Evolutionary conservation across 345 rosid species (phyloP), one percentile per base, ranked within the genome.

Genomic region (Euphorbia tirucalli): DNA sequence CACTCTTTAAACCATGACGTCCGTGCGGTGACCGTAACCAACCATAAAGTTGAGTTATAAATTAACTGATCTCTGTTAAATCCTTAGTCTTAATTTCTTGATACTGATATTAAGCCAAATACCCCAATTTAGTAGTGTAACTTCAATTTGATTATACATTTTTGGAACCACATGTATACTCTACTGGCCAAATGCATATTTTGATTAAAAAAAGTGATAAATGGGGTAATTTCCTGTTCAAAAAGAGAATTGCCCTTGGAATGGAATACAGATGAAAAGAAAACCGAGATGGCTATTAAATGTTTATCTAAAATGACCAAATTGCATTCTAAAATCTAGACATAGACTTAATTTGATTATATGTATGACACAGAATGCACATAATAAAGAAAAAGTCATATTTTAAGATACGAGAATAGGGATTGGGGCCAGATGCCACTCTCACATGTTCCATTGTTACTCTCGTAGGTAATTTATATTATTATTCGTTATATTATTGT

Each of bases 361-460:
- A 46, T 22, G 46, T 8, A 63, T 25, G 69, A 37, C 27, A 68
- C 39, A 35, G n/a, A n/a, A 3, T 35, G 39, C 4, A 35, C 39
- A 35, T 35, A 35, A 3, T 35, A 35, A 35, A 35, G 7, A 7
- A 7, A 35, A 35, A 35, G 39, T 35, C 39, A 35, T 35, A 3
- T 35, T 7, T 35, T 35, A 41, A 41, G 2, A 2, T 41, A 22
- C 7, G 10, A 19, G 39, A 5, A 16, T 14, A n/a, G 65, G 27
- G 1, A 43, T 22, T 18, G 27, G 52, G 58, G 2, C 49, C 25
- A n/a, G 22, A 19, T 54, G 55, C 70, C 76, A 43, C 39, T 55
- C 70, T 61, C 41, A 61, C 69, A 49, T 35, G 46, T 32, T 71
- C 9, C 25, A 46, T 7, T 14, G 65, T 57, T 46, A 59, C 24